phyloP scores from a whole-genome alignment of 192 early-diverging fungal species.

The Entophlyctis luteolus region DNA sequence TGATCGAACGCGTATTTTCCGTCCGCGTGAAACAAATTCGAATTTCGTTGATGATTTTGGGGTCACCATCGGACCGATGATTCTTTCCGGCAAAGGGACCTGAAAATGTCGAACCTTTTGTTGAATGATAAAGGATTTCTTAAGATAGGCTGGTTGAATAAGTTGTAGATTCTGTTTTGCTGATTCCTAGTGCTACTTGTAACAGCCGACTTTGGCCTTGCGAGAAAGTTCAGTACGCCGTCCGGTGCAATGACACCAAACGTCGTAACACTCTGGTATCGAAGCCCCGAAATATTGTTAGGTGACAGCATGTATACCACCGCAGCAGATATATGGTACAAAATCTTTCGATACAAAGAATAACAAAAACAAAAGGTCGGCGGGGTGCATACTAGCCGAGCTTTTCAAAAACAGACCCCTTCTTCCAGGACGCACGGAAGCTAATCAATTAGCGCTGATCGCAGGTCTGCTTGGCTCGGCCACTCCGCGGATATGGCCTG shows the following conservation, averaged over 20 bases:
- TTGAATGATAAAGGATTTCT: conserved; percentile 83
- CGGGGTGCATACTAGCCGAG: conserved; percentile 94
- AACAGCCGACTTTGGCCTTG: conserved; percentile 86
- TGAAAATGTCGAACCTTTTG: conserved; percentile 93
- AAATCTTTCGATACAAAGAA: background rate
- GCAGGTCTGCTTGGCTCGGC: conserved; percentile 86
- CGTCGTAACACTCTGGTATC: conserved; percentile 97
- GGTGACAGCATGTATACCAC: conserved; percentile 86
- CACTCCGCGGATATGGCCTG: conserved; percentile 74
- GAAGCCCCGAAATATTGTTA: conserved; percentile 85
- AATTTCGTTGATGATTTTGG: too few species aligned
- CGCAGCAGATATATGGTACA: conserved; percentile 79
- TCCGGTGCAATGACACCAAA: conserved; percentile 74
- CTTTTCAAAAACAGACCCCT: conserved; percentile 71
- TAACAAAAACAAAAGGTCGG: conserved; percentile 60
- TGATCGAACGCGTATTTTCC: too few species aligned
- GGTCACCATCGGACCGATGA: too few species aligned
- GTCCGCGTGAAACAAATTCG: too few species aligned
- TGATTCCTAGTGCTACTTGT: background rate
- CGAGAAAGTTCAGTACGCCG: conserved; percentile 72
- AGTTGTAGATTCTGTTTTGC: conserved; percentile 17
- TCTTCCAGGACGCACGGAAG: conserved; percentile 83
- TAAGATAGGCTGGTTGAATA: conserved; percentile 66
- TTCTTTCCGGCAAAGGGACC: too few species aligned
- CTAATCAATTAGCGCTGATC: conserved; percentile 80